Base-by-base conservation (phyloP, 2,329 filamentous ascomycete genomes). In the Trichophyton verrucosum region DNA sequence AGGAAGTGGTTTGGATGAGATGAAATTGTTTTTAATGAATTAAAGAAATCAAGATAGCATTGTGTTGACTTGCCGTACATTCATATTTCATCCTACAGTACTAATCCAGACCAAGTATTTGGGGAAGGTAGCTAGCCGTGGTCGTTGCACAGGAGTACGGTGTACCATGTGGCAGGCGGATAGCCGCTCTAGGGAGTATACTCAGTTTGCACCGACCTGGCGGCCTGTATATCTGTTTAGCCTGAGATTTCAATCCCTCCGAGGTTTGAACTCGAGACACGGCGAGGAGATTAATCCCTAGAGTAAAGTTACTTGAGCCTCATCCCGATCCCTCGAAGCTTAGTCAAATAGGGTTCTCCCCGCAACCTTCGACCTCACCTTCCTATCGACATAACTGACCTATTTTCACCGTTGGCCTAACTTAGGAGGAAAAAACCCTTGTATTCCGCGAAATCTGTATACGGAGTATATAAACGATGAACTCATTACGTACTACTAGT, bases 1-100 rank as follows among this genome's bases (percentile, higher is more conserved):
- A 11, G 49, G 49, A 38, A 55, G 49, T n/a, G 9, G 49, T 24
- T 55, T 55, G 49, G 49, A 55, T 55, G 49, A 55, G 27, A 55
- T 55, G 49, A 55, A 55, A 36, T 33, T 55, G 49, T 55, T 55
- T 33, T 24, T 55, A 55, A 55, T 36, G 49, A 55, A 36, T 33
- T 55, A 55, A 55, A 55, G 49, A 55, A 55, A 33, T 11, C n/a
- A 27, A 55, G 27, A 55, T 55, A 24, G 30, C 49, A 55, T 36
- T 36, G 15, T 3, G 24, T 55, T 55, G 24, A 55, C 20, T 36
- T 55, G 49, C 27, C 24, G 7, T n/a, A 2, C 40, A 5, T 15
- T 49, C 46, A 0, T 47, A 17, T 11, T 24, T 47, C 2, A 1
- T 4, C 9, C 20, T 47, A 11, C 15, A n/a, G 44, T 47, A 20